Base-by-base conservation (phyloP, 1,284 basidiomycete genomes). In the Ceratobasidium sp. region DNA sequence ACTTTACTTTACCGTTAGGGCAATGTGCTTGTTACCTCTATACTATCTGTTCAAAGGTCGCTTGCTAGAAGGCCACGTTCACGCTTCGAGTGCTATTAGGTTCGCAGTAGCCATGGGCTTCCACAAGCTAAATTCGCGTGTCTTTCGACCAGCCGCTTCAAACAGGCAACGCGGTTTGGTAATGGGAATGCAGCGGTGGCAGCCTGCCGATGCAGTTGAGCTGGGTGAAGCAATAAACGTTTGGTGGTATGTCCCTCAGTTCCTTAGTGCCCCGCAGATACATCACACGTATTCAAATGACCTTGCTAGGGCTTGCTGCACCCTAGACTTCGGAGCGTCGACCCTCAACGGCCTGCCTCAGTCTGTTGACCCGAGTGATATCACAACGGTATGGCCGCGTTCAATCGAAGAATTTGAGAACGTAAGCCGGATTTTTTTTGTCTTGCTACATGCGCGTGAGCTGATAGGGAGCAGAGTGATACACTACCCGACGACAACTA, bases 21-120 rank as follows among this genome's bases (percentile, higher is more conserved):
- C 66, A 14, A 69, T 69, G 66, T 16, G 7, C 57, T 28, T 57
- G 49, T 43, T 69, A 13, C 52, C 52, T 11, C 26, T 44, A 28
- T 93, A 93, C 79, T 91, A 90, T 80, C 82, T 91, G 32, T 87
- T 89, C 35, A 91, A 89, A 76, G 91, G 90, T 9, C 86, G 91
- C 43, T 80, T 89, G 7, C 80, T 89, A 23, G 91, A 93, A 78
- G 91, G 91, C 7, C 88, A 88, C 76, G 90, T 89, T 78, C 89
- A 92, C 78, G 86, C 87, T 0, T 88, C 87, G 73, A 86, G 88
- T 0, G 91, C 66, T 26, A 69, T 52, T 28, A 32, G 32, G 28
- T 57, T 69, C 21, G 66, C 66, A 11, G 38, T 57, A 18, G 18
- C 52, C 4, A 16, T 69, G 1, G 50, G 50, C 16, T 11, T 69